phyloP scores from a whole-genome alignment of 2,329 filamentous ascomycete species.

The Aspergillus sp. region DNA sequence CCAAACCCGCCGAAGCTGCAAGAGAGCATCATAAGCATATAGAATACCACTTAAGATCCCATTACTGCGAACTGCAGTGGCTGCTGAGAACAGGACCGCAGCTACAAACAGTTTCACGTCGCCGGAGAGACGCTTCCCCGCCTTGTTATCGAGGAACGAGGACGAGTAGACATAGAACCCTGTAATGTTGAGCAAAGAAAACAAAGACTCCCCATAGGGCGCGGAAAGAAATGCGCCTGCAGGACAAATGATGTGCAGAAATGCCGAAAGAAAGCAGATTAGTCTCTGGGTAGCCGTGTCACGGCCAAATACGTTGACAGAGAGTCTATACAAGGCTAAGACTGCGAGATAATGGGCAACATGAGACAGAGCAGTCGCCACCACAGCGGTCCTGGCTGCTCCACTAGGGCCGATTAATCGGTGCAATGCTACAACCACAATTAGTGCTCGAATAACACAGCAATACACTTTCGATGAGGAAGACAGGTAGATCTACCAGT shows the following conservation, averaged over 20 bases:
- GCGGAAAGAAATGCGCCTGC: constrained; percentile 87
- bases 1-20: constrained; percentile 47
- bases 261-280: constrained; percentile 62
- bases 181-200: constrained; percentile 73
- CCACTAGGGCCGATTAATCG: constrained; percentile 24
- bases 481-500: constrained; percentile 37
- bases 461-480: not conserved
- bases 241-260: constrained; percentile 80
- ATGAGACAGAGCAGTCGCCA: constrained; percentile 70
- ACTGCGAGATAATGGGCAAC: constrained; percentile 75
- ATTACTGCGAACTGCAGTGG: constrained; percentile 78
- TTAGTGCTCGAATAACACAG: constrained; percentile 15
- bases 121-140: constrained; percentile 28
- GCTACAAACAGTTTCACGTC: constrained; percentile 61
- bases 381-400: constrained; percentile 38
- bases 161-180: constrained; percentile 71
- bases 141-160: constrained; percentile 35
- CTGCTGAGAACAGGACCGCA: constrained; percentile 69
- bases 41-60: constrained; percentile 79
- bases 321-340: constrained; percentile 69
- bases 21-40: constrained; percentile 65
- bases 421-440: constrained; percentile 24
- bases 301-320: constrained; percentile 55
- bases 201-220: constrained; percentile 79
- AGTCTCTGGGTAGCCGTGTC: constrained; percentile 31